Base-by-base conservation (phyloP, 106 monocot genomes). In the Alisma plantagoaquatica region DNA sequence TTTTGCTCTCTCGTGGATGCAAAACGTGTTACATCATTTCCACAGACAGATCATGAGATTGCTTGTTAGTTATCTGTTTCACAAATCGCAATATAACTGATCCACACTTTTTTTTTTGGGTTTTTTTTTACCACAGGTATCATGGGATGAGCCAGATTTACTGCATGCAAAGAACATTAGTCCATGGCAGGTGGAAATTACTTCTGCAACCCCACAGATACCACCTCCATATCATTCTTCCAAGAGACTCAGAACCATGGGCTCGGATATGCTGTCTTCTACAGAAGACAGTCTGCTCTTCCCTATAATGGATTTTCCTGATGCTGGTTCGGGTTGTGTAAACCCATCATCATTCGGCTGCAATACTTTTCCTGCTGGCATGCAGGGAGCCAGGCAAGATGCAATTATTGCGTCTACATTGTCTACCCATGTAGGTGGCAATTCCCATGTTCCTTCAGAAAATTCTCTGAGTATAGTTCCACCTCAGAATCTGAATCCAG, bases 361-460 rank as follows among this genome's bases (percentile, higher is more conserved):
- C 33, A 38, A 14, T 42, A 23, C 29, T 35, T 62, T 44, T 78
- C 79, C 83, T 72, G 66, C 63, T 59, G 74, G 77, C 81, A 85
- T 81, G 65, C 85, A 84, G 91, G 91, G 81, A 91, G 77, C 91
- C 85, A 85, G 81, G 91, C 85, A 77, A 72, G 48, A 60, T 61
- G 24, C 23, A 2, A 33, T 41, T 2, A 12, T 18, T 45, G 23
- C 49, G 25, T 43, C n/a, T n/a, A n/a, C n/a, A n/a, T n/a, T n/a
- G n/a, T n/a, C n/a, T n/a, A n/a, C n/a, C n/a, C n/a, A n/a, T n/a
- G n/a, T 54, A 23, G 38, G 18, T 51, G 23, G 41, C 18, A 27
- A 27, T 17, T 1, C 19, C 3, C 14, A 21, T 54, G 33, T 18
- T 25, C 16, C 0, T 26, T 32, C 27, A 9, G 16, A 44, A 53